These are phyloP conservation scores for Boletus rufocinnamomeus DNA, from an alignment of 768 basidiomycete genomes.

Conservation along the genomic window DNA sequence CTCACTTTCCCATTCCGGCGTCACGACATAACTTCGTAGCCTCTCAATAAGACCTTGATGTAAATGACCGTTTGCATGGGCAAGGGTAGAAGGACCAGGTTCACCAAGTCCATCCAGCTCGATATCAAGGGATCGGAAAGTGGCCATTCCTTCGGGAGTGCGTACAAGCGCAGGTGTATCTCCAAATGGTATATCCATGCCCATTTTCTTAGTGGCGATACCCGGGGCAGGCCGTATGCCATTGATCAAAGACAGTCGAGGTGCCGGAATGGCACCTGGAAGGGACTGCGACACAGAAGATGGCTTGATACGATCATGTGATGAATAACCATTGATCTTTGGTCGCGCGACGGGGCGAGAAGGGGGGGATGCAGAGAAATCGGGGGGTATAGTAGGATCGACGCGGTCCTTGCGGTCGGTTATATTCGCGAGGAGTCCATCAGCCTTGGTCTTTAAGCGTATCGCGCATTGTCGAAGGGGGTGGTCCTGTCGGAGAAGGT, in stretches of 20 bases:
- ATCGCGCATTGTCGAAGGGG: slow-evolving; percentile 82
- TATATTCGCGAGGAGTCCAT: slow-evolving; percentile 83
- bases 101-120: slow-evolving; percentile 45
- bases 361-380: slow-evolving; percentile 36
- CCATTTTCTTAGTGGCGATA: slow-evolving; percentile 15
- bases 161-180: slow-evolving; percentile 72
- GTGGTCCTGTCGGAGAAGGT: slow-evolving; percentile 59
- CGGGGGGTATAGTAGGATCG: slow-evolving; percentile 64
- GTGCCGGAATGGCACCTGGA: not conserved
- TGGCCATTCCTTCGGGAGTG: slow-evolving; percentile 71
- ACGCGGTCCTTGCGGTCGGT: slow-evolving; percentile 84
- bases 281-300: slow-evolving; percentile 28
- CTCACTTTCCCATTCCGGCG: slow-evolving; percentile 39
- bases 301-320: slow-evolving; percentile 25
- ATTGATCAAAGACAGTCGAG: slow-evolving; percentile 19
- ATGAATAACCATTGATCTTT: slow-evolving; percentile 44
- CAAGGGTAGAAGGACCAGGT: slow-evolving; percentile 37
- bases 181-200: slow-evolving; percentile 53
- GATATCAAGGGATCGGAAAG: slow-evolving; percentile 60
- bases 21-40: slow-evolving; percentile 20
- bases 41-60: slow-evolving; percentile 22
- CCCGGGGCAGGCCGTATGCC: slow-evolving; percentile 18
- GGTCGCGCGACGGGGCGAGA: slow-evolving; percentile 40
- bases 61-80: slow-evolving; percentile 33
- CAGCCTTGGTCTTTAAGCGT: slow-evolving; percentile 81